phyloP scores from a whole-genome alignment of 495 filamentous ascomycete species.

The Entonaema liquescens region DNA sequence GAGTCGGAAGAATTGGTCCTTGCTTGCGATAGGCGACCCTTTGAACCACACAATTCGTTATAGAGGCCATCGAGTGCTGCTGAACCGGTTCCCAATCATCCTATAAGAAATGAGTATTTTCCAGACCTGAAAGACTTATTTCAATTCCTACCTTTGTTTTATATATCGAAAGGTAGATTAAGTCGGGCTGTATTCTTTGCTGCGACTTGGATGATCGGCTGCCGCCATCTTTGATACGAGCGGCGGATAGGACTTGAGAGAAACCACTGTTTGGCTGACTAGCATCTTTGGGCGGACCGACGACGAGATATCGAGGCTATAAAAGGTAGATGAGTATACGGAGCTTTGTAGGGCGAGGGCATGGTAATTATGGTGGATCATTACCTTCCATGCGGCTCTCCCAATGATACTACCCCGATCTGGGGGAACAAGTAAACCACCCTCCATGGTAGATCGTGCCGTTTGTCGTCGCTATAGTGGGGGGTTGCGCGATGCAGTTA shows the following conservation, averaged over 20 bases:
- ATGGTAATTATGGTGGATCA: conserved; percentile 6
- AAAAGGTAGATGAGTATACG: conserved; percentile 9
- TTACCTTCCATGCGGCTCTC: conserved; percentile 66
- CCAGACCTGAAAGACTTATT: neutral
- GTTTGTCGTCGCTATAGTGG: conserved; percentile 30
- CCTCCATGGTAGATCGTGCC: conserved; percentile 59
- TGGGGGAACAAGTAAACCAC: conserved; percentile 62
- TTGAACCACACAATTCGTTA: conserved; percentile 62
- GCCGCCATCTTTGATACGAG: conserved; percentile 44
- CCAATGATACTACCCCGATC: conserved; percentile 65
- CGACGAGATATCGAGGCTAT: conserved; percentile 58
- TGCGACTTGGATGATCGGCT: conserved; percentile 42
- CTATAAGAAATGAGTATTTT: conserved; percentile 45
- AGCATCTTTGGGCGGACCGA: conserved; percentile 46
- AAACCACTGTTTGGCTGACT: conserved; percentile 33
- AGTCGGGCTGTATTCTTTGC: conserved; percentile 42
- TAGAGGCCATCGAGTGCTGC: conserved; percentile 58
- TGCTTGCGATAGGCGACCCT: conserved; percentile 63
- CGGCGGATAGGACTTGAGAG: conserved; percentile 42
- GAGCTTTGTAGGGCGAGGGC: neutral
- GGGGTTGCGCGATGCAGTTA: conserved; percentile 28
- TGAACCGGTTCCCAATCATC: conserved; percentile 60
- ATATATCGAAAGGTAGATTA: conserved; percentile 62
- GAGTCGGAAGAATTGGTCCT: conserved; percentile 58
- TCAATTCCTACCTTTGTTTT: conserved; percentile 59